These are phyloP conservation scores for Primulina eburnea DNA, from an alignment of 257 asterid genomes.

Conservation along the genomic window DNA sequence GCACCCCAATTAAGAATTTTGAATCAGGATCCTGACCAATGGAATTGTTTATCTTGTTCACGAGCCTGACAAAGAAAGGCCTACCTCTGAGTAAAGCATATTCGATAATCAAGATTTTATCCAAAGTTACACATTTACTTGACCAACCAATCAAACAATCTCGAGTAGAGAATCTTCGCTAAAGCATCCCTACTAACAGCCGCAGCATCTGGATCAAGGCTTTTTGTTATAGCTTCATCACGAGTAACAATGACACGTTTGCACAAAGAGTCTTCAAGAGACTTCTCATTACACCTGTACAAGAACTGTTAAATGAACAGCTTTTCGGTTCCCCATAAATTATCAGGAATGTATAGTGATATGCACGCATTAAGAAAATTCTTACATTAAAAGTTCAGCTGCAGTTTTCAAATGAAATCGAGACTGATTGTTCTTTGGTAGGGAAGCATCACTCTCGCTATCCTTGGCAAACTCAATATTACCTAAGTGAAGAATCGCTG, in stretches of 20 bases:
- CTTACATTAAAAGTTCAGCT: constrained; percentile 76
- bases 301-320: constrained; percentile 22
- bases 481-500: constrained; percentile 90
- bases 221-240: constrained; percentile 78
- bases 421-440: constrained; percentile 78
- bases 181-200: constrained; percentile 75
- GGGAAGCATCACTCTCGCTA: constrained; percentile 69
- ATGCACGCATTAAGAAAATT: constrained; percentile 16
- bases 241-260: constrained; percentile 86
- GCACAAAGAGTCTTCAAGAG: constrained; percentile 81
- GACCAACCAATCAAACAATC: constrained; percentile 85
- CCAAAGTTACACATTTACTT: background rate
- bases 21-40: constrained; percentile 89
- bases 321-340: constrained; percentile 14
- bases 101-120: constrained; percentile 1
- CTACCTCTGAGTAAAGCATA: constrained; percentile 15
- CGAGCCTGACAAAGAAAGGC: constrained; percentile 58
- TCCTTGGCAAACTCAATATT: constrained; percentile 69
- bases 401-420: constrained; percentile 65
- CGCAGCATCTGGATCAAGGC: constrained; percentile 70
- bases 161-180: constrained; percentile 75
- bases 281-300: constrained; percentile 69
- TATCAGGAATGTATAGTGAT: constrained; percentile 5
- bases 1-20: constrained; percentile 74
- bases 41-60: constrained; percentile 75